These are phyloP conservation scores for Magnolia officinalis DNA, from an alignment of 164 flowering plant species.

Conservation along the genomic window DNA sequence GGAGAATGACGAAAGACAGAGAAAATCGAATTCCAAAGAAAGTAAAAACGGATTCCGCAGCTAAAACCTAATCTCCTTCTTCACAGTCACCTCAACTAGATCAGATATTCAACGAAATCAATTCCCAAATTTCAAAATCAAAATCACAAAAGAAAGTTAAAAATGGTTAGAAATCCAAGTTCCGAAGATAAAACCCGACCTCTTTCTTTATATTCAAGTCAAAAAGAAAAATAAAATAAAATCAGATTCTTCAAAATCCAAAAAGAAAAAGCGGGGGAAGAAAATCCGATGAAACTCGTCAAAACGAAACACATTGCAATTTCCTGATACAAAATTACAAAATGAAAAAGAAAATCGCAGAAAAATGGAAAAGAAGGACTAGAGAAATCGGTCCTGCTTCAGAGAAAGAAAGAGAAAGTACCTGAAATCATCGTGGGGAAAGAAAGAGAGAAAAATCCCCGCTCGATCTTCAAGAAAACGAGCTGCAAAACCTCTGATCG, in stretches of 20 bases:
- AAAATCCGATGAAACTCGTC: not conserved
- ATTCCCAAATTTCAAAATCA: not conserved
- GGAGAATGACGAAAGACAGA: not conserved
- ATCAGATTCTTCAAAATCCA: not conserved
- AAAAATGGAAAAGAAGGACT: not conserved
- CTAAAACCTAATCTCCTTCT: not conserved
- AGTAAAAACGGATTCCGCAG: not conserved
- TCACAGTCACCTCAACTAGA: not conserved
- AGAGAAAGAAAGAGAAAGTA: not conserved
- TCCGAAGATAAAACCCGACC: not conserved
- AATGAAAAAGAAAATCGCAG: not conserved
- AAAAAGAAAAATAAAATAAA: not conserved
- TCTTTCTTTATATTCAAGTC: not conserved
- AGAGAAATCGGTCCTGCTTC: not conserved
- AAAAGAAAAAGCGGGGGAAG: not conserved
- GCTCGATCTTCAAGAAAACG: not conserved
- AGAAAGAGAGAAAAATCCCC: not conserved
- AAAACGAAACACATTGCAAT: not conserved
- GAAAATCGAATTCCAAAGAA: not conserved
- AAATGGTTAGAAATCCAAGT: not conserved
- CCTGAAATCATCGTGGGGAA: conserved; percentile 4
- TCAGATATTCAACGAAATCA: not conserved
- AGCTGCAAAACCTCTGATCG: not conserved
- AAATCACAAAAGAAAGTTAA: not conserved
- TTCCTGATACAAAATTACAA: not conserved